A percentile compares a stretch with the other conserved stretches of the same genome.
phyloP scores from a whole-genome alignment of 306 rosid genomes.

The Crataegus laevigata region DNA sequence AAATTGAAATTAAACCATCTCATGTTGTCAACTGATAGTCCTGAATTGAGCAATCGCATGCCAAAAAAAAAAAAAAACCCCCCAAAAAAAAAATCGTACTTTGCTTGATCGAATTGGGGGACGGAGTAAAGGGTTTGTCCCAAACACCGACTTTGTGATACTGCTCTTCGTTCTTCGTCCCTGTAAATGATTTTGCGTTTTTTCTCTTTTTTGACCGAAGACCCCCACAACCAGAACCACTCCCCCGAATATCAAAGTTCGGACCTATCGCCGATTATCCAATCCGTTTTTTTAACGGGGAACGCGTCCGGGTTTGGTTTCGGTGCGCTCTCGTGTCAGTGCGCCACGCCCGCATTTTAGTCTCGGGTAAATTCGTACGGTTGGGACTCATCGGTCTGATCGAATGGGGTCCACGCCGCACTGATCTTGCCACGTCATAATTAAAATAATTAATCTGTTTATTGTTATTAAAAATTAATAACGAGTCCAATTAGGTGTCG shows the following conservation, averaged over 20 bases:
- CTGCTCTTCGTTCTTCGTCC: conserved; percentile 21
- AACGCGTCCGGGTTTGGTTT: conserved; percentile 70
- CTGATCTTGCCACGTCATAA: conserved; percentile 11
- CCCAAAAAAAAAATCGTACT: neutral
- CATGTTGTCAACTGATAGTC: neutral
- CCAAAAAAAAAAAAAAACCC: neutral
- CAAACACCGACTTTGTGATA: conserved; percentile 25
- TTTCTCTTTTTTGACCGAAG: conserved; percentile 48
- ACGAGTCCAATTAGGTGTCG: neutral
- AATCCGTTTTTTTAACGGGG: conserved; percentile 44
- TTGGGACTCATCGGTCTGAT: neutral
- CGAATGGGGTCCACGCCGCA: neutral
- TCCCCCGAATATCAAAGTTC: conserved; percentile 37
- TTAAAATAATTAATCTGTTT: neutral
- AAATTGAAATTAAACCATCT: neutral
- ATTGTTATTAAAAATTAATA: neutral
- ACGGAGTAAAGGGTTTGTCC: conserved; percentile 3
- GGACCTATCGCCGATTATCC: conserved; percentile 61
- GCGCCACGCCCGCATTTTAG: conserved; percentile 1
- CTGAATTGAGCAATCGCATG: neutral
- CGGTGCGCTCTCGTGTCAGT: conserved; percentile 36
- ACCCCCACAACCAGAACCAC: conserved; percentile 30
- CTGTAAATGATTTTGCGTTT: conserved; percentile 7
- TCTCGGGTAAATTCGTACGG: neutral
- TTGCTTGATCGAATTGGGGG: neutral